phyloP scores from a whole-genome alignment of 1,139 yeast genomes.

The Scheffersomyces lignicola region DNA sequence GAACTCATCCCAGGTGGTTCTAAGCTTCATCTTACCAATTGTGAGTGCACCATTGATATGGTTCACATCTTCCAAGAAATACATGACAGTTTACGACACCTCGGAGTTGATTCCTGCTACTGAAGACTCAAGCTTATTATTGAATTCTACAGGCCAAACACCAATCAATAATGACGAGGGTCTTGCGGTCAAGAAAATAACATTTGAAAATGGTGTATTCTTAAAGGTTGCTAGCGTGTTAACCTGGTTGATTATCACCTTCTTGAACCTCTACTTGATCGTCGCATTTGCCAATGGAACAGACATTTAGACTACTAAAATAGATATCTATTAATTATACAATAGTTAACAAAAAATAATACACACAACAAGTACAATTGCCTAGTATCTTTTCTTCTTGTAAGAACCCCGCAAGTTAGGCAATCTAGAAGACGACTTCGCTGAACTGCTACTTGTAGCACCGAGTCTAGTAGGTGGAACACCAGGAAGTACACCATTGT shows the following conservation, averaged over 20 bases:
- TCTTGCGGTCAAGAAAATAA: conserved; percentile 15
- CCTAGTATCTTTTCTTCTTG: conserved; percentile 1
- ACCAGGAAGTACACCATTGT: conserved; percentile 80
- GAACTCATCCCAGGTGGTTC: conserved; percentile 73
- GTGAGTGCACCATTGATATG: conserved; percentile 76
- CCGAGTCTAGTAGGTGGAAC: conserved; percentile 23
- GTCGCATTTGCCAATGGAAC: conserved; percentile 68
- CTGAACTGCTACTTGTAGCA: not conserved
- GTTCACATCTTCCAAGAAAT: conserved; percentile 61
- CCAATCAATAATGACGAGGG: not conserved
- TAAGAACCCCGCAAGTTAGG: conserved; percentile 3
- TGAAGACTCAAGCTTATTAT: conserved; percentile 11
- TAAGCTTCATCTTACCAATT: conserved; percentile 68
- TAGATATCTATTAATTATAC: conserved; percentile 1
- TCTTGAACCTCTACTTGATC: conserved; percentile 72
- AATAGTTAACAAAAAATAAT: not conserved
- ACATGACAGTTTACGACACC: conserved; percentile 51
- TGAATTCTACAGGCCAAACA: conserved; percentile 8
- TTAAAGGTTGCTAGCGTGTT: conserved; percentile 55
- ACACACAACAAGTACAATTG: not conserved
- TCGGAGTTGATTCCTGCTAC: conserved; percentile 5
- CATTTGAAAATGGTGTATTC: conserved; percentile 65
- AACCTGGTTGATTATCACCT: conserved; percentile 73
- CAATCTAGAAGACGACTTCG: conserved; percentile 1
- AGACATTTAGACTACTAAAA: conserved; percentile 42